These are phyloP conservation scores for Podaxis sp. DNA, from an alignment of 768 basidiomycete species.

Conservation along the genomic window DNA sequence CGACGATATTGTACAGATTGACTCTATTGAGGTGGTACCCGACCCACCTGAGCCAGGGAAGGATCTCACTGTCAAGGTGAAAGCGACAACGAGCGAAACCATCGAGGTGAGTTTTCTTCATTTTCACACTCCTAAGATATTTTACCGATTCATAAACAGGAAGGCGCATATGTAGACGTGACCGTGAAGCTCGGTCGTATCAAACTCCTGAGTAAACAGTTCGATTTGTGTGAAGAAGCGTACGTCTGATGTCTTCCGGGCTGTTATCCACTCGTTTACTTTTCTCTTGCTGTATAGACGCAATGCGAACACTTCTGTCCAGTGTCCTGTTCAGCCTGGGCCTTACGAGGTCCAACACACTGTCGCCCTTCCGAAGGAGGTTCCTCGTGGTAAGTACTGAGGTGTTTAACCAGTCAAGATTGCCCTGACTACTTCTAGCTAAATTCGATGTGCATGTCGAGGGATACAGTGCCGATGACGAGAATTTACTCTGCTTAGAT, in stretches of 20 bases:
- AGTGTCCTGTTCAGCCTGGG: constrained; percentile 83
- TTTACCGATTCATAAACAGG: constrained; percentile 43
- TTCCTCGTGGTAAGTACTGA: constrained; percentile 67
- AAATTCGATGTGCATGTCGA: constrained; percentile 74
- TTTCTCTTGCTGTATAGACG: constrained; percentile 43
- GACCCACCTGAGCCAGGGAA: constrained; percentile 90
- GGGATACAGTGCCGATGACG: constrained; percentile 72
- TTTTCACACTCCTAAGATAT: neutral
- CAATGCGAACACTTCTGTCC: constrained; percentile 70
- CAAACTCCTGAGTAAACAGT: constrained; percentile 79
- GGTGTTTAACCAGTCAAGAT: neutral
- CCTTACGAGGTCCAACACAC: constrained; percentile 75
- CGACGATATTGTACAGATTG: constrained; percentile 54
- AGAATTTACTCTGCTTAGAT: constrained; percentile 77
- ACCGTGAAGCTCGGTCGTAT: constrained; percentile 91
- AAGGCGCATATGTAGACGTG: constrained; percentile 90
- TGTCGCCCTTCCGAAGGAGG: constrained; percentile 87
- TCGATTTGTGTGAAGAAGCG: constrained; percentile 95
- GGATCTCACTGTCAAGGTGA: constrained; percentile 83
- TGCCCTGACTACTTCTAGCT: constrained; percentile 46
- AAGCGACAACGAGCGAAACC: constrained; percentile 51
- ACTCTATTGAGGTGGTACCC: constrained; percentile 73
- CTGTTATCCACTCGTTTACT: neutral
- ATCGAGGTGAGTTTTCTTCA: constrained; percentile 57
- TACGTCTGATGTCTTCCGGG: constrained; percentile 42